Conservation (phyloP, 1,139 yeast genomes). For the Candida tropicalis region DNA sequence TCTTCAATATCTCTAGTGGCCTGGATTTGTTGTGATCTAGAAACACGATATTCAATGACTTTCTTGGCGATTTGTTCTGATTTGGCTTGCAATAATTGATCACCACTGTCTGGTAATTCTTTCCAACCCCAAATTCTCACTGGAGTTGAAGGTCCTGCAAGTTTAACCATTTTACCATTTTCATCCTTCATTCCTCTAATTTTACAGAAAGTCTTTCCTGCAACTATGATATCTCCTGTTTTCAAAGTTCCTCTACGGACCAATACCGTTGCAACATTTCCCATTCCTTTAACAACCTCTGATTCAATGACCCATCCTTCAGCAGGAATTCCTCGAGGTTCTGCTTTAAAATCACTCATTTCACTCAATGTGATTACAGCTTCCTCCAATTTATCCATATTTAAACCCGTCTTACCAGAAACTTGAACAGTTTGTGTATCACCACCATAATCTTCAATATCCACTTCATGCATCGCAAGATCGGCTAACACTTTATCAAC, state of each 20-base stretch:
- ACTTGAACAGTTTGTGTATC: conserved; percentile 89
- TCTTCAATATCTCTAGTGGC: conserved; percentile 69
- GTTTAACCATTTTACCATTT: conserved; percentile 59
- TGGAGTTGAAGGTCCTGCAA: conserved; percentile 88
- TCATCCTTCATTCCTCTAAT: conserved; percentile 84
- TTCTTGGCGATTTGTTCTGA: conserved; percentile 76
- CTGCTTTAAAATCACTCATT: conserved; percentile 75
- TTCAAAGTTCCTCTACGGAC: conserved; percentile 78
- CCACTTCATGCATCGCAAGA: conserved; percentile 74
- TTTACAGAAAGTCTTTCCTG: conserved; percentile 86
- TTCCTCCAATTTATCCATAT: conserved; percentile 88
- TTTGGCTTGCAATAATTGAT: conserved; percentile 74
- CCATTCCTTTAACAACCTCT: conserved; percentile 79
- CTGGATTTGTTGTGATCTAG: conserved; percentile 57
- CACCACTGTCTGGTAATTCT: conserved; percentile 91
- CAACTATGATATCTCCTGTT: conserved; percentile 71
- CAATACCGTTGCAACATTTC: conserved; percentile 83
- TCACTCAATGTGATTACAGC: conserved; percentile 87
- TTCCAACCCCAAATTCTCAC: conserved; percentile 96
- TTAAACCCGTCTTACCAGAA: conserved; percentile 80
- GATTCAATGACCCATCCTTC: conserved; percentile 96
- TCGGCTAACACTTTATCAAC: conserved; percentile 76
- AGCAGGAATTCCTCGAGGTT: conserved; percentile 50
- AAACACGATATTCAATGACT: conserved; percentile 65
- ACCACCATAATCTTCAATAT: conserved; percentile 93